Percentiles rank a stretch among this genome's conserved stretches.
phyloP scores from a whole-genome alignment of 192 early-diverging fungal genomes.

The Coemansia sp. region DNA sequence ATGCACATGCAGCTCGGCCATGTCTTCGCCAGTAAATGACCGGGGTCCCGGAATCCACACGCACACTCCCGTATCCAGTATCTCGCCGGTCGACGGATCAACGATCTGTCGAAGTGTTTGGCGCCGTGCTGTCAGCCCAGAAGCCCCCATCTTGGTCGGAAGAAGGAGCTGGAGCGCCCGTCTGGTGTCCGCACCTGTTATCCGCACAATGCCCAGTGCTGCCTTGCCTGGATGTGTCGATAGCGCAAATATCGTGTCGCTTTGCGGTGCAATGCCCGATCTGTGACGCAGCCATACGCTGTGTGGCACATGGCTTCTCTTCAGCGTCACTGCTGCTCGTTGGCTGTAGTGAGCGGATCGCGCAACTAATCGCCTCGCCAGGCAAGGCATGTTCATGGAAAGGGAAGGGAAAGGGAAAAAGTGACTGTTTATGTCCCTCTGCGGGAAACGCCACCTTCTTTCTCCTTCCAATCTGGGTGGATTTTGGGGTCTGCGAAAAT shows the following conservation, averaged over 20 bases:
- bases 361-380: neutral
- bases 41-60: slow-evolving; percentile 49
- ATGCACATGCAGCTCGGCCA: slow-evolving; percentile 72
- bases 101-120: slow-evolving; percentile 14
- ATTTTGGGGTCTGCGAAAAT: too few species aligned
- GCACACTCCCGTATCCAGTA: slow-evolving; percentile 58
- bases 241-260: slow-evolving; percentile 70
- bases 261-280: neutral
- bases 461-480: too few species aligned
- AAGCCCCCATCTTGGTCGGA: neutral
- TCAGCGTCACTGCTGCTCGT: neutral
- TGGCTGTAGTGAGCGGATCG: neutral
- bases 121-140: too few species aligned
- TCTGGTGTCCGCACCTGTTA: slow-evolving; percentile 59
- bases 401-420: neutral
- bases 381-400: neutral
- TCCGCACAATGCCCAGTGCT: slow-evolving; percentile 72
- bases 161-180: slow-evolving; percentile 28
- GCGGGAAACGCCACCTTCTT: too few species aligned
- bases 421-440: neutral
- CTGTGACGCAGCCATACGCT: neutral
- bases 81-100: slow-evolving; percentile 27
- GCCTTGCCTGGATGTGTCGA: slow-evolving; percentile 72
- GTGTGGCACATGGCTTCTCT: neutral
- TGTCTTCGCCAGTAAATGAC: slow-evolving; percentile 75